Evolutionary conservation across 495 filamentous ascomycete species (phyloP).

Genomic region (Poronia punctata): DNA sequence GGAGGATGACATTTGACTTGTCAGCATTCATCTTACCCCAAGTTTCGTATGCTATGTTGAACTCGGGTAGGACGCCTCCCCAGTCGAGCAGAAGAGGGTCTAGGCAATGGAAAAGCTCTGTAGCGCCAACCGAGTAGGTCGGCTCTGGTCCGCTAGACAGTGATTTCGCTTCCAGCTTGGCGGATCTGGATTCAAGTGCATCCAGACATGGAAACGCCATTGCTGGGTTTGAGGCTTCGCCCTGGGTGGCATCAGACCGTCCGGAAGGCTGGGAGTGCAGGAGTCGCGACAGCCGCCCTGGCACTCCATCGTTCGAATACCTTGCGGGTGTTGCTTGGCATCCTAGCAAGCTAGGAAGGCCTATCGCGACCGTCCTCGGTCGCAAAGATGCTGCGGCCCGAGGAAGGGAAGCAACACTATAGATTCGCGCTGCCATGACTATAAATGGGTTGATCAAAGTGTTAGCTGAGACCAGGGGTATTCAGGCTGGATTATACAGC

Average conservation of each 20-base stretch:
- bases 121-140: slow-evolving; percentile 82
- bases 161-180: slow-evolving; percentile 65
- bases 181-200: slow-evolving; percentile 75
- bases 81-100: slow-evolving; percentile 83
- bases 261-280: slow-evolving; percentile 28
- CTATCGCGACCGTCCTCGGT: background rate
- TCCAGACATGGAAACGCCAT: slow-evolving; percentile 96
- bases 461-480: slow-evolving; percentile 1
- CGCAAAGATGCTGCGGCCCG: slow-evolving; percentile 14
- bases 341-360: background rate
- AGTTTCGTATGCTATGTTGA: slow-evolving; percentile 85
- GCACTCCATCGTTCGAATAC: background rate
- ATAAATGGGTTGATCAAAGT: background rate
- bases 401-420: slow-evolving; percentile 12
- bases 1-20: slow-evolving; percentile 81
- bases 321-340: background rate
- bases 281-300: slow-evolving; percentile 3
- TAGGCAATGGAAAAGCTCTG: slow-evolving; percentile 64
- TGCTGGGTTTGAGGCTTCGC: slow-evolving; percentile 70
- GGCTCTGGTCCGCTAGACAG: slow-evolving; percentile 76
- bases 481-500: no score
- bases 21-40: slow-evolving; percentile 81
- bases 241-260: slow-evolving; percentile 16
- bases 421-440: slow-evolving; percentile 12
- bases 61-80: slow-evolving; percentile 81